Conservation (phyloP, 2,329 filamentous ascomycete species). For the Myriangium duriaei region DNA sequence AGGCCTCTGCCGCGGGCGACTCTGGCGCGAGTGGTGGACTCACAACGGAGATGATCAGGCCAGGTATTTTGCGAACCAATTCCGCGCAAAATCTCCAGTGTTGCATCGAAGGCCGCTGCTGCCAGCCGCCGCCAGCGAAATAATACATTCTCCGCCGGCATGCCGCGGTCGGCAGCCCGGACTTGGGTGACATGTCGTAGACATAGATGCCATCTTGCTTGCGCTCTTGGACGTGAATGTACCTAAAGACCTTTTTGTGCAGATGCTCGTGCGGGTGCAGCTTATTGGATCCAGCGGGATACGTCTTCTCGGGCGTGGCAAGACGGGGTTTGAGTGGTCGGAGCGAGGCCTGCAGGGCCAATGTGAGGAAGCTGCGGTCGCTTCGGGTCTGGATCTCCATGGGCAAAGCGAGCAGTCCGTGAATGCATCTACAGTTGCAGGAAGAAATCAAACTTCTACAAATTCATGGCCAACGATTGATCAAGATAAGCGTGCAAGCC, state of each 20-base stretch:
- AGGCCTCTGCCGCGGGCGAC: slow-evolving; percentile 35
- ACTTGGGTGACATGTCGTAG: slow-evolving; percentile 30
- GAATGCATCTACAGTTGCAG: no score
- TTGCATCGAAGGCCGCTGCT: slow-evolving; percentile 35
- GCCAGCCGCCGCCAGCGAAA: slow-evolving; percentile 46
- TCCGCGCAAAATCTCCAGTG: slow-evolving; percentile 42
- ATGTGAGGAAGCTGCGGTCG: neutral
- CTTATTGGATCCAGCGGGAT: slow-evolving; percentile 28
- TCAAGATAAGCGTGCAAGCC: no score
- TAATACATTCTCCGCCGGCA: slow-evolving; percentile 36
- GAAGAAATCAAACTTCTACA: no score
- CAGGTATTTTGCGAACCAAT: slow-evolving; percentile 30
- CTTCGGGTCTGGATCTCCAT: slow-evolving; percentile 5
- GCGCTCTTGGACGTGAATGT: slow-evolving; percentile 28
- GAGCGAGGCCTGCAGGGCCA: slow-evolving; percentile 26
- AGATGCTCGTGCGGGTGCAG: slow-evolving; percentile 25
- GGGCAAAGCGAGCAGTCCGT: no score
- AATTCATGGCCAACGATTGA: no score
- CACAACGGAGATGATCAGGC: slow-evolving; percentile 35
- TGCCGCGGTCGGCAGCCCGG: neutral
- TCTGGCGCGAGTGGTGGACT: slow-evolving; percentile 44
- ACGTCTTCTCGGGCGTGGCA: slow-evolving; percentile 20
- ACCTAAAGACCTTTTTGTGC: slow-evolving; percentile 13
- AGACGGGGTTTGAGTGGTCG: slow-evolving; percentile 26
- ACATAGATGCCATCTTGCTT: slow-evolving; percentile 32